Percentiles rank a stretch among this genome's conserved stretches.
Conservation (phyloP, 345 rosid species). For the Durio zibethinus region DNA sequence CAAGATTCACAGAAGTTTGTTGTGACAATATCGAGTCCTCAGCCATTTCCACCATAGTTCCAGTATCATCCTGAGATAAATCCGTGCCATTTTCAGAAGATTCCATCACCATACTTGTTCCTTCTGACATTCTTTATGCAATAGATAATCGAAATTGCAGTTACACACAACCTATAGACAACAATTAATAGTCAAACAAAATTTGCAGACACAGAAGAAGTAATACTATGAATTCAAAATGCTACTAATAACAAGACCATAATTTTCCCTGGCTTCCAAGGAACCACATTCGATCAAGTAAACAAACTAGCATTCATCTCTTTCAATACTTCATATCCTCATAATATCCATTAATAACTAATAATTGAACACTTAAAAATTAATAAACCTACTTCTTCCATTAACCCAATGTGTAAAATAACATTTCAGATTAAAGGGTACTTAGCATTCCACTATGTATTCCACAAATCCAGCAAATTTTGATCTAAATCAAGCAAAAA, state of each 20-base stretch:
- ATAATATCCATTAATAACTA: conserved; percentile 6
- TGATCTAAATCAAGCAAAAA: neutral
- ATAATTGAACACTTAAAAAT: neutral
- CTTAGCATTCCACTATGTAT: neutral
- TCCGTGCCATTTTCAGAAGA: conserved; percentile 43
- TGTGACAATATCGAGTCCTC: conserved; percentile 44
- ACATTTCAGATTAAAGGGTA: neutral
- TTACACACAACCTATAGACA: conserved; percentile 15
- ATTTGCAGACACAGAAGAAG: neutral
- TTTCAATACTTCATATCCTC: neutral
- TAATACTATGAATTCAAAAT: neutral
- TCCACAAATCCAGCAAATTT: neutral
- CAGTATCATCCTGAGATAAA: conserved; percentile 42
- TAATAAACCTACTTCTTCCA: neutral
- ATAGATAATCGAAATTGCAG: conserved; percentile 4
- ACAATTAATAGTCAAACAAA: neutral
- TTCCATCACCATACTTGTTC: conserved; percentile 38
- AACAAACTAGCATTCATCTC: neutral
- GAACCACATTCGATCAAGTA: neutral
- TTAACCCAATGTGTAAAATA: neutral
- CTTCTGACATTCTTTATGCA: conserved; percentile 36
- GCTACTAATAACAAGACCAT: too few relatives aligned
- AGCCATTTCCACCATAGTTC: conserved; percentile 37
- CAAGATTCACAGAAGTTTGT: conserved; percentile 55
- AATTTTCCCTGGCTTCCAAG: too few relatives aligned